Conservation (phyloP, 2,329 filamentous ascomycete species). For the Penicillium griseofulvum region DNA sequence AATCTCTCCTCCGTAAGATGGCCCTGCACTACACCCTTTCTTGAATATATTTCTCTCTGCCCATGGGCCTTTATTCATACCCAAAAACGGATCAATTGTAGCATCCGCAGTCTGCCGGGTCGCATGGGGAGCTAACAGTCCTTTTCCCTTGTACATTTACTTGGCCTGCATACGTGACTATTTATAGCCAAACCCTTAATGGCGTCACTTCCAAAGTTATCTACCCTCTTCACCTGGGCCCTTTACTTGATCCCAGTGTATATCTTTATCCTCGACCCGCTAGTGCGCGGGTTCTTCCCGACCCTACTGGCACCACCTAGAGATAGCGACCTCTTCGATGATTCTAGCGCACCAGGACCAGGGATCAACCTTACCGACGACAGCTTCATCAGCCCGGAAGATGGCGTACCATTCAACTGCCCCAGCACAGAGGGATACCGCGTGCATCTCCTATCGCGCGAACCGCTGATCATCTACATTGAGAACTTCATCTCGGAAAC, state of each 20-base stretch:
- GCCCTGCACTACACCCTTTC: background rate
- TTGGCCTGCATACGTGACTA: background rate
- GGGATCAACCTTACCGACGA: conserved; percentile 29
- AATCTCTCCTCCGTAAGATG: conserved; percentile 4
- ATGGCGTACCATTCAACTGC: conserved; percentile 29
- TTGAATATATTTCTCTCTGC: background rate
- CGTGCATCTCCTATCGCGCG: conserved; percentile 52
- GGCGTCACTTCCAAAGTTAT: conserved; percentile 28
- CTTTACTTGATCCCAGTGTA: conserved; percentile 40
- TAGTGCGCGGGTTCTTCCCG: conserved; percentile 29
- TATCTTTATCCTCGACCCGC: conserved; percentile 36
- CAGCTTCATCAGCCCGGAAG: conserved; percentile 36
- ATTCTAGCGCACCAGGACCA: conserved; percentile 12
- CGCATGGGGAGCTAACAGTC: background rate
- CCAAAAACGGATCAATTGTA: background rate
- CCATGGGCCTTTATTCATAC: background rate
- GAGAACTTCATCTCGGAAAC: conserved; percentile 52
- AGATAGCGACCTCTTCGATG: conserved; percentile 13
- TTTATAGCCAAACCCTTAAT: conserved; percentile 14
- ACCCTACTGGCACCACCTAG: conserved; percentile 1
- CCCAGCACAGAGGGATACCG: conserved; percentile 28
- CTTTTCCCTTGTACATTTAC: background rate
- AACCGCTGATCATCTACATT: conserved; percentile 59
- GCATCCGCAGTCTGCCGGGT: background rate
- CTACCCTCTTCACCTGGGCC: conserved; percentile 33